Percentiles rank a stretch among this genome's conserved stretches.
These are phyloP conservation scores for Meyerozyma guilliermondii DNA, from an alignment of 1,139 yeast species.

Conservation along the genomic window DNA sequence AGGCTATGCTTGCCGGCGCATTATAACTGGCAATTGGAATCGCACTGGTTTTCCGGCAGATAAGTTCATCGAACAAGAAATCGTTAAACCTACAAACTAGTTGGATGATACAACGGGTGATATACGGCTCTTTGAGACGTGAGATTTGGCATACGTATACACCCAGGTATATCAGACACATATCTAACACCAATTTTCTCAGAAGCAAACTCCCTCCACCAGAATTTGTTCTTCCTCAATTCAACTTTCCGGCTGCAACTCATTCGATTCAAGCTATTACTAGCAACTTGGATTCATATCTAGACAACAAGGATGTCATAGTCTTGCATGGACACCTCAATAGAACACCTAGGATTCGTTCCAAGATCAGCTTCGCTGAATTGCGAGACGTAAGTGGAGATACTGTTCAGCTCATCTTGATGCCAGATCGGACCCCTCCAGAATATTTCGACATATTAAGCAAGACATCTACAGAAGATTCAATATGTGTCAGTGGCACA, in stretches of 20 bases:
- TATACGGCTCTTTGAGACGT: not conserved
- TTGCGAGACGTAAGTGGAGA: constrained; percentile 72
- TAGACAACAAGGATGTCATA: constrained; percentile 15
- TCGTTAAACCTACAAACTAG: not conserved
- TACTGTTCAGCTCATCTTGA: constrained; percentile 54
- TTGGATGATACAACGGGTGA: not conserved
- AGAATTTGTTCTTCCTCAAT: constrained; percentile 24
- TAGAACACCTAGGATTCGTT: constrained; percentile 52
- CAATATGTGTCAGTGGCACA: constrained; percentile 64
- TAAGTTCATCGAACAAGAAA: not conserved
- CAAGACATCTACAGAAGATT: constrained; percentile 60
- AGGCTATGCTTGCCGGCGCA: not conserved
- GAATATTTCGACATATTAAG: constrained; percentile 39
- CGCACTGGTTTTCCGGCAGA: not conserved
- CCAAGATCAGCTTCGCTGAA: constrained; percentile 58
- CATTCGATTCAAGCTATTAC: constrained; percentile 22
- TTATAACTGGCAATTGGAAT: too few relatives aligned
- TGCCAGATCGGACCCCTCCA: constrained; percentile 37
- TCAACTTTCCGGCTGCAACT: constrained; percentile 36
- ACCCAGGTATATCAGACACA: not conserved
- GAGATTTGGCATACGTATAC: not conserved
- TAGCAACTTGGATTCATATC: constrained; percentile 10
- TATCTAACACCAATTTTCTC: not conserved
- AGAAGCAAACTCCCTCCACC: not conserved
- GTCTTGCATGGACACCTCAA: constrained; percentile 78